Evolutionary conservation across 1,284 basidiomycete genomes (phyloP), one percentile per base, ranked within the genome.

Genomic region (Puccinia horiana): DNA sequence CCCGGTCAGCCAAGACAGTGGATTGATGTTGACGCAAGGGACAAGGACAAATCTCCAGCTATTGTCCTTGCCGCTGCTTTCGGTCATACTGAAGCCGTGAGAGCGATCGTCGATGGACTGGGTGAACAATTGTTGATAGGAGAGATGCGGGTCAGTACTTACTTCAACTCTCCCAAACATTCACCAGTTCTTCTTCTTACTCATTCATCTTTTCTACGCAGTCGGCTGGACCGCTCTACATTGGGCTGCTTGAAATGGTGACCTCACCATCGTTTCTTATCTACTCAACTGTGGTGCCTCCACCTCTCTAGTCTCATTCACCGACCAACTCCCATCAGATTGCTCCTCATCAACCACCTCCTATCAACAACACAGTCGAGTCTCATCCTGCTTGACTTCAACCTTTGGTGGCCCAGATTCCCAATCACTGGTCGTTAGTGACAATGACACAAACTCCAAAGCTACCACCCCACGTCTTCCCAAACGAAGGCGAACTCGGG

Each of bases 161-260:
- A 23, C 42, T 54, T 18, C n/a, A n/a, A n/a, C n/a, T n/a, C n/a
- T n/a, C n/a, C n/a, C n/a, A n/a, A n/a, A n/a, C n/a, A n/a, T n/a
- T n/a, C n/a, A n/a, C n/a, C n/a, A n/a, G n/a, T n/a, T 81, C n/a
- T n/a, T 63, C 37, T 35, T n/a, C 35, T 23, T n/a, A n/a, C n/a
- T n/a, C n/a, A n/a, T n/a, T n/a, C n/a, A n/a, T n/a, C n/a, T n/a
- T n/a, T n/a, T n/a, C n/a, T 54, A 76, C 23, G 16, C 85, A 94
- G 94, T 91, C 82, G 95, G 96, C 58, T 98, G 96, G 96, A 95
- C 94, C 2, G 92, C 96, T 0, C 89, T 99, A n/a, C 96, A 98
- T 86, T 93, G 96, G 88, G 95, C 96, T 14, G 93, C 93, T 20
- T 88, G 98, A 81, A 89, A 94, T 69, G 92, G 94, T 18, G 94